Evolutionary conservation across 371 early-diverging fungal species (phyloP), one percentile per base, ranked within the genome.

Genomic region (Mortierella sp.): DNA sequence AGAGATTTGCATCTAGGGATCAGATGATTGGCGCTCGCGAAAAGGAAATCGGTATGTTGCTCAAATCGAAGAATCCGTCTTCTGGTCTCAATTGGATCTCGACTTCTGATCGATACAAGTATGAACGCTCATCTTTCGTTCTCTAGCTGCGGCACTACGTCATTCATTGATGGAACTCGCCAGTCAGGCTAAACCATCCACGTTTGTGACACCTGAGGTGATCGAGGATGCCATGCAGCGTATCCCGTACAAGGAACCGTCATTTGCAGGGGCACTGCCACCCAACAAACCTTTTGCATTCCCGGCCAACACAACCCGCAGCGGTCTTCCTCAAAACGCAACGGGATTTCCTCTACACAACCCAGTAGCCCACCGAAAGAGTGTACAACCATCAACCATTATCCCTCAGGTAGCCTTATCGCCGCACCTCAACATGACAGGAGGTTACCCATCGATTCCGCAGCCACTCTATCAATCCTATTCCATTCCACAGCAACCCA

Each of bases 251-350:
- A 68, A 69, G 38, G 85, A 86, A 47, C 31, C 86, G 0, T 81
- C 82, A 2, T 88, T 85, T 58, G 76, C 81, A 31, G 88, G 88
- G 14, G 64, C 84, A 13, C 54, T 88, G 34, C 86, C 86, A 34
- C 82, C 86, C 45, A 84, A 76, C 53, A 84, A 84, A 39, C 73
- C 83, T 5, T 88, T 88, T 54, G 87, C 88, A 0, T 88, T 82
- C 58, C 84, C 85, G 0, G 82, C 83, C 9, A 82, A 67, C 41
- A 45, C 66, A 7, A 53, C 60, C 7, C 76, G 76, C 30, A 61
- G 58, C 45, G 68, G 64, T 8, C 41, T 73, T 13, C 73, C 73
- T 0, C 48, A 54, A 0, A 69, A 55, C 8, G 69, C 63, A 1
- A 67, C 68, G 14, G 53, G 38, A 48, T 54, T 49, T 18, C 67